These are phyloP conservation scores for Sordariomycetes sp. DNA, from an alignment of 2,329 filamentous ascomycete species.

Conservation along the genomic window DNA sequence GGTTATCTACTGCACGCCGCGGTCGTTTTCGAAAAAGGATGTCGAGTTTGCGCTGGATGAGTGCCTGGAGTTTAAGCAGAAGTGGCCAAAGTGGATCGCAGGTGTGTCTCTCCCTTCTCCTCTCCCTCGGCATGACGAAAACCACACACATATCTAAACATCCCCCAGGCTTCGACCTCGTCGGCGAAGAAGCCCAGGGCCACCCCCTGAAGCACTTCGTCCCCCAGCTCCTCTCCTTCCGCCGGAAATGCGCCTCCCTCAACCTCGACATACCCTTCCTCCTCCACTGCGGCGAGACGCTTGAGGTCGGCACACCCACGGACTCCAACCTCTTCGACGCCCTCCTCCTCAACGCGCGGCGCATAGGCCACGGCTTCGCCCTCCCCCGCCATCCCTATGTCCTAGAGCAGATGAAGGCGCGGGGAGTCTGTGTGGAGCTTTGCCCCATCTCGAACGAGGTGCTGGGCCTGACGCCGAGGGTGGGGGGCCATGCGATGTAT, in stretches of 20 bases:
- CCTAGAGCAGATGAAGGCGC: constrained; percentile 50
- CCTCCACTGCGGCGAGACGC: constrained; percentile 66
- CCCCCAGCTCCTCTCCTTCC: constrained; percentile 41
- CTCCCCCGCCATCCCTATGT: constrained; percentile 52
- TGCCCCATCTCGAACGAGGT: constrained; percentile 71
- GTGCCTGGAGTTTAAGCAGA: constrained; percentile 45
- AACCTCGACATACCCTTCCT: constrained; percentile 53
- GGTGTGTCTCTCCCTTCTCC: constrained; percentile 25
- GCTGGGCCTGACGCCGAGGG: constrained; percentile 52
- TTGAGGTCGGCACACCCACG: constrained; percentile 48
- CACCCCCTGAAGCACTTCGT: constrained; percentile 43
- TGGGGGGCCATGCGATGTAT: constrained; percentile 55
- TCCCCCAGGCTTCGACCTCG: constrained; percentile 49
- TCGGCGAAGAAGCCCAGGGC: constrained; percentile 53
- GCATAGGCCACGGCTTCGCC: constrained; percentile 64
- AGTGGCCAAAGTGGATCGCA: constrained; percentile 46
- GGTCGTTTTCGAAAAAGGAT: constrained; percentile 35
- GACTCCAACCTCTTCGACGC: constrained; percentile 60
- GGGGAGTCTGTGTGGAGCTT: constrained; percentile 58
- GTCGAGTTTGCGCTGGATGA: constrained; percentile 43
- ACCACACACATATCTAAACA: not conserved
- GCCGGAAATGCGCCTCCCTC: constrained; percentile 30
- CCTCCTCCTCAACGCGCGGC: constrained; percentile 49
- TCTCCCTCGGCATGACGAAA: not conserved
- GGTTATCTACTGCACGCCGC: constrained; percentile 58